These are phyloP conservation scores for Xylariales sp. DNA, from an alignment of 2,329 filamentous ascomycete genomes.

Conservation along the genomic window DNA sequence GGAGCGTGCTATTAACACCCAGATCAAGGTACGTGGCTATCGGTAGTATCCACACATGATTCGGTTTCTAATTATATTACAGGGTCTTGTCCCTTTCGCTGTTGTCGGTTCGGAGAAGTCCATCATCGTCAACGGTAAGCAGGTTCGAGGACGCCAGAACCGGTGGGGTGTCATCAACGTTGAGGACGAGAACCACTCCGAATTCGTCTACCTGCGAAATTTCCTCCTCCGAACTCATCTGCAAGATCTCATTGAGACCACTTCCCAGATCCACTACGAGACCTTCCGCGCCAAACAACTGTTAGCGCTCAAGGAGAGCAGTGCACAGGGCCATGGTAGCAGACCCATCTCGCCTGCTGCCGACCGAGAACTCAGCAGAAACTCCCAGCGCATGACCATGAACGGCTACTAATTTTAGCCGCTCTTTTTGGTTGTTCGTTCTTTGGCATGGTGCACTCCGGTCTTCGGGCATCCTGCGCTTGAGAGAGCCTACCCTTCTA, in stretches of 20 bases:
- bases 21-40: slow-evolving; percentile 75
- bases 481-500: slow-evolving; percentile 1
- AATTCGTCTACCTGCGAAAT: slow-evolving; percentile 97
- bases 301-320: slow-evolving; percentile 96
- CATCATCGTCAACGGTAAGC: slow-evolving; percentile 95
- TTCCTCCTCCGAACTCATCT: slow-evolving; percentile 98
- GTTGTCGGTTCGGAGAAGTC: slow-evolving; percentile 98
- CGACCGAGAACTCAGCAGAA: slow-evolving; percentile 92
- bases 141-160: slow-evolving; percentile 96
- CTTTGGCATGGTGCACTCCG: slow-evolving; percentile 18
- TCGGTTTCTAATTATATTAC: slow-evolving; percentile 2
- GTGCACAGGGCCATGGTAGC: slow-evolving; percentile 75
- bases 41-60: neutral
- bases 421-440: slow-evolving; percentile 15
- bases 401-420: slow-evolving; percentile 76
- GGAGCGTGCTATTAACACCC: slow-evolving; percentile 85
- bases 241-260: slow-evolving; percentile 98
- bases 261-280: slow-evolving; percentile 99
- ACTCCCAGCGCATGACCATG: slow-evolving; percentile 96
- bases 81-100: slow-evolving; percentile 94
- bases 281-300: slow-evolving; percentile 99
- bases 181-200: slow-evolving; percentile 98
- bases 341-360: slow-evolving; percentile 93
- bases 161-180: slow-evolving; percentile 99
- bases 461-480: slow-evolving; percentile 11